phyloP scores from a whole-genome alignment of 2,329 filamentous ascomycete genomes.

The Myriosclerotinia scirpicola region DNA sequence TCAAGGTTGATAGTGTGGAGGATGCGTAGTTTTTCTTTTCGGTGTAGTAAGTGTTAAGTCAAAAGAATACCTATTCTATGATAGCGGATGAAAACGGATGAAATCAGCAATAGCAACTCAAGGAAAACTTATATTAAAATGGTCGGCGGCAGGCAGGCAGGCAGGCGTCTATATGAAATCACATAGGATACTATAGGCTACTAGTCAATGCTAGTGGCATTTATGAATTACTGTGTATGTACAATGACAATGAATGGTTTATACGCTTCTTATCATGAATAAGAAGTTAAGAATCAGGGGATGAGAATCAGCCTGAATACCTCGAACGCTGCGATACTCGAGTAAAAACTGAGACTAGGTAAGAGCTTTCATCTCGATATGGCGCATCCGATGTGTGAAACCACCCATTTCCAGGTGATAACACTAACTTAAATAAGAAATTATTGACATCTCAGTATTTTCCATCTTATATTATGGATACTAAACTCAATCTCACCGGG shows the following conservation, averaged over 20 bases:
- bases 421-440: too few relatives aligned
- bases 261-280: background rate
- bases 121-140: background rate
- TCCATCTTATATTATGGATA: too few relatives aligned
- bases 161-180: background rate
- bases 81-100: background rate
- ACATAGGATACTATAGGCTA: background rate
- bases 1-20: slow-evolving; percentile 33
- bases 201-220: background rate
- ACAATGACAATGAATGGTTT: background rate
- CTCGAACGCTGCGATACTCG: too few relatives aligned
- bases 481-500: too few relatives aligned
- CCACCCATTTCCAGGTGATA: too few relatives aligned
- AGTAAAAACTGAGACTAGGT: background rate
- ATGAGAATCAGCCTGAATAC: too few relatives aligned
- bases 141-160: background rate
- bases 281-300: too few relatives aligned
- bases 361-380: background rate
- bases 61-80: background rate
- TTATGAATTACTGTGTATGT: background rate
- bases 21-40: background rate
- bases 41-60: too few relatives aligned
- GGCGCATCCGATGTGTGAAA: too few relatives aligned
- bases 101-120: background rate
- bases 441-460: too few relatives aligned